Conservation (phyloP, 23 red algal species). For the Chondrus crispus region DNA sequence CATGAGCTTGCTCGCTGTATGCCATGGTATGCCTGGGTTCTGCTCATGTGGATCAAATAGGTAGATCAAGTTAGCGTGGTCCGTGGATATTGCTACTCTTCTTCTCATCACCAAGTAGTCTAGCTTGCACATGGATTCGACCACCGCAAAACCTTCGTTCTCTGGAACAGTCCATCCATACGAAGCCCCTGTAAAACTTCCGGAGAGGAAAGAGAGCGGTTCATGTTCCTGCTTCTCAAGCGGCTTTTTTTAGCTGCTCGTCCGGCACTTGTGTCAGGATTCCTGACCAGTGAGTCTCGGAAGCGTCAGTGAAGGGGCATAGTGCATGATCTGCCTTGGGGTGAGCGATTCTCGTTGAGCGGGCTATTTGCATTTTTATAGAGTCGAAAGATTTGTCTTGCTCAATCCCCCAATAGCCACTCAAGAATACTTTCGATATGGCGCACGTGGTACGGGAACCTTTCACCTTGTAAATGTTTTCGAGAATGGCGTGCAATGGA, state of each 20-base stretch:
- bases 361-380: background rate
- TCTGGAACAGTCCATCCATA: background rate
- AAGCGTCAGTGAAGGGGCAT: background rate
- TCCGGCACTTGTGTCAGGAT: slow-evolving; percentile 20
- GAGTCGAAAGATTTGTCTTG: background rate
- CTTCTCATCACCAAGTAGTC: background rate
- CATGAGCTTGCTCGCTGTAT: slow-evolving; percentile 9
- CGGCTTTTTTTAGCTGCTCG: background rate
- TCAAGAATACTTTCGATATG: background rate
- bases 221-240: background rate
- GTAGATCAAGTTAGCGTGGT: slow-evolving; percentile 9
- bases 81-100: background rate
- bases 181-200: background rate
- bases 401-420: background rate
- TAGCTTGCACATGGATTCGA: background rate
- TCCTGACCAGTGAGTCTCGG: background rate
- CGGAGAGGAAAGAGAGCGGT: slow-evolving; percentile 14
- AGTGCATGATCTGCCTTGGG: background rate
- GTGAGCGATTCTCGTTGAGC: background rate
- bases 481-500: slow-evolving; percentile 2
- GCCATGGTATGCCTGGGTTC: background rate
- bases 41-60: background rate
- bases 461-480: background rate
- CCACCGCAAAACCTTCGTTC: background rate
- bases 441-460: background rate